These are phyloP conservation scores for Moelleriella libera DNA, from an alignment of 2,329 filamentous ascomycete species.

Conservation along the genomic window DNA sequence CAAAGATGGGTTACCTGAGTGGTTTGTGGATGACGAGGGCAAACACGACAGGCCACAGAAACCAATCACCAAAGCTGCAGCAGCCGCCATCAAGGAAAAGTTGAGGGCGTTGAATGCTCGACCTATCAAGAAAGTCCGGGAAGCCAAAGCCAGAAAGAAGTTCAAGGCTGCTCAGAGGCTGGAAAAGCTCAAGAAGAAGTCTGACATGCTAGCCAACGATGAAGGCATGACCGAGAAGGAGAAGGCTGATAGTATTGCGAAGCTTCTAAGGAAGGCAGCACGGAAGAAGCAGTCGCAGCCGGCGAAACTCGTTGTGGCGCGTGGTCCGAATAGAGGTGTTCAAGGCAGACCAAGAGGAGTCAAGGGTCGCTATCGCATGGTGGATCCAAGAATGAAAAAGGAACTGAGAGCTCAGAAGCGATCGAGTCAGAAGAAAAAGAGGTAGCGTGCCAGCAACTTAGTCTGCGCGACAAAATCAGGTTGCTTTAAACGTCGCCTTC, in stretches of 20 bases:
- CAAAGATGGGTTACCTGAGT: conserved; percentile 81
- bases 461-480: too few species aligned
- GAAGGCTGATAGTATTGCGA: conserved; percentile 74
- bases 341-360: conserved; percentile 79
- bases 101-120: conserved; percentile 81
- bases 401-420: conserved; percentile 82
- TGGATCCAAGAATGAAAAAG: conserved; percentile 92
- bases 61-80: conserved; percentile 84
- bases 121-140: conserved; percentile 97
- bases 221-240: conserved; percentile 93
- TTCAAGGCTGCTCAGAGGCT: conserved; percentile 81
- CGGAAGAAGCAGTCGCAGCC: conserved; percentile 78
- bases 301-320: conserved; percentile 80
- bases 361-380: conserved; percentile 95
- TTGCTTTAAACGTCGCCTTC: not conserved
- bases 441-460: conserved; percentile 1
- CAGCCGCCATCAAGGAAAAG: conserved; percentile 89
- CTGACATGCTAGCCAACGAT: conserved; percentile 74
- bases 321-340: conserved; percentile 70
- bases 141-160: conserved; percentile 94
- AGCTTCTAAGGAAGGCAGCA: conserved; percentile 65
- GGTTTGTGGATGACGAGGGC: conserved; percentile 90
- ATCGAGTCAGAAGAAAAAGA: conserved; percentile 49
- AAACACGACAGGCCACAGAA: conserved; percentile 68
- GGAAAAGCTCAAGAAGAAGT: conserved; percentile 96